Percentiles rank a stretch among this genome's conserved stretches.
phyloP scores from a whole-genome alignment of 1,284 basidiomycete genomes.

The Microbotryum silenes-acaulis region DNA sequence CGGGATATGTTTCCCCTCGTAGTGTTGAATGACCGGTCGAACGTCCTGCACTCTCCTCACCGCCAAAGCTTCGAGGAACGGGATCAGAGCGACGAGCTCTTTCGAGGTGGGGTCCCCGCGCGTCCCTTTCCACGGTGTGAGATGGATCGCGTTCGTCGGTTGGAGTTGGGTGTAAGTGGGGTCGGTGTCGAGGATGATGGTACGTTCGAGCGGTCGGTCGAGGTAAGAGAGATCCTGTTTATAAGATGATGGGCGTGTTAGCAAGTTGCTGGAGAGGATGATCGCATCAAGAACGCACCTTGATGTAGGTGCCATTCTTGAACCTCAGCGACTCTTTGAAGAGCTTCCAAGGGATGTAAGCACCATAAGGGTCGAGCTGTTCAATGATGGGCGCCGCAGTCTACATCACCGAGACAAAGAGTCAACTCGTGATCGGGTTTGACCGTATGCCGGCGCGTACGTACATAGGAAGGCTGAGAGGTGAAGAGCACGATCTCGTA shows the following conservation, averaged over 20 bases:
- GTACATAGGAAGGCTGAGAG: slow-evolving; percentile 76
- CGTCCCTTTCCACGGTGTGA: slow-evolving; percentile 79
- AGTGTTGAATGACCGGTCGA: slow-evolving; percentile 74
- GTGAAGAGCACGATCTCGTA: slow-evolving; percentile 98
- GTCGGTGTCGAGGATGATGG: slow-evolving; percentile 78
- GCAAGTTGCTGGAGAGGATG: neutral
- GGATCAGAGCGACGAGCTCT: slow-evolving; percentile 82
- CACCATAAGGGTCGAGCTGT: slow-evolving; percentile 88
- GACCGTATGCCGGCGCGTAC: slow-evolving; percentile 37
- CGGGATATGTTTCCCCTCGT: slow-evolving; percentile 79
- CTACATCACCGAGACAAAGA: slow-evolving; percentile 43
- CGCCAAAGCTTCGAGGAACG: slow-evolving; percentile 71
- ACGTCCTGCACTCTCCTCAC: slow-evolving; percentile 56
- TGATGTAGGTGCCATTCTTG: slow-evolving; percentile 69
- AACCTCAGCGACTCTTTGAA: slow-evolving; percentile 83
- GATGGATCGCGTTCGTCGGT: slow-evolving; percentile 79
- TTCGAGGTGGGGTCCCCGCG: slow-evolving; percentile 38
- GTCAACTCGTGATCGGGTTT: neutral
- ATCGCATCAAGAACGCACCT: slow-evolving; percentile 46
- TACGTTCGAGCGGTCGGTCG: slow-evolving; percentile 87
- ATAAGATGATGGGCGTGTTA: neutral
- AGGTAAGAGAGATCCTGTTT: slow-evolving; percentile 76
- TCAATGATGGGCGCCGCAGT: slow-evolving; percentile 84
- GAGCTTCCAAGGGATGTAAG: slow-evolving; percentile 79
- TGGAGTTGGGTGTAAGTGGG: slow-evolving; percentile 68